A percentile compares a stretch with the other conserved stretches of the same genome.
Evolutionary conservation across 495 filamentous ascomycete species (phyloP).

Genomic region (Aspergillus kassunensis): DNA sequence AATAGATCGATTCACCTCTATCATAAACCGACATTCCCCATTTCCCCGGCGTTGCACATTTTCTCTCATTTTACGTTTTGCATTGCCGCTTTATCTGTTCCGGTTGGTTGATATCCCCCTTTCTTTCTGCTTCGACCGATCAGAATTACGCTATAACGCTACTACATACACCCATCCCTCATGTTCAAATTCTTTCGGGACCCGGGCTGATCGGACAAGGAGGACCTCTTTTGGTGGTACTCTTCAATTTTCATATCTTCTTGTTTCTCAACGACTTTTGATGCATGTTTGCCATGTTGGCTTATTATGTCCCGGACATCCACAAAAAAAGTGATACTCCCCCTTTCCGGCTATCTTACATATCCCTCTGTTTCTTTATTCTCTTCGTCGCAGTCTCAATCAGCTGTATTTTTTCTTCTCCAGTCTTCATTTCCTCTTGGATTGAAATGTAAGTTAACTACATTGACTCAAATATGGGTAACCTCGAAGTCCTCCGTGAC

Average conservation of each 20-base stretch:
- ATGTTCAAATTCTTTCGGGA: conserved; percentile 9
- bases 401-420: conserved; percentile 22
- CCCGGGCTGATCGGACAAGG: conserved; percentile 5
- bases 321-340: conserved; percentile 24
- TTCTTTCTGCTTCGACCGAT: conserved; percentile 15
- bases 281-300: conserved; percentile 28
- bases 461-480: conserved; percentile 12
- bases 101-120: conserved; percentile 22
- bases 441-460: conserved; percentile 28
- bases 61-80: conserved; percentile 15
- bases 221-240: conserved; percentile 8
- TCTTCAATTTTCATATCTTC: conserved; percentile 18
- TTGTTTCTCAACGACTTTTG: conserved; percentile 17
- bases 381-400: conserved; percentile 20
- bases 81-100: conserved; percentile 18
- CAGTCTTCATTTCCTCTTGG: conserved; percentile 11
- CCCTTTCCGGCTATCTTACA: conserved; percentile 6
- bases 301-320: conserved; percentile 23
- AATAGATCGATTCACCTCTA: conserved; percentile 32
- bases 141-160: conserved; percentile 4
- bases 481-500: background rate
- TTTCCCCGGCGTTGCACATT: conserved; percentile 26
- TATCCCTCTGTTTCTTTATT: conserved; percentile 16
- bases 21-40: conserved; percentile 18
- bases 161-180: conserved; percentile 13